Base-by-base conservation (phyloP, 1,284 basidiomycete species). In the Singerocomus inundabilis region DNA sequence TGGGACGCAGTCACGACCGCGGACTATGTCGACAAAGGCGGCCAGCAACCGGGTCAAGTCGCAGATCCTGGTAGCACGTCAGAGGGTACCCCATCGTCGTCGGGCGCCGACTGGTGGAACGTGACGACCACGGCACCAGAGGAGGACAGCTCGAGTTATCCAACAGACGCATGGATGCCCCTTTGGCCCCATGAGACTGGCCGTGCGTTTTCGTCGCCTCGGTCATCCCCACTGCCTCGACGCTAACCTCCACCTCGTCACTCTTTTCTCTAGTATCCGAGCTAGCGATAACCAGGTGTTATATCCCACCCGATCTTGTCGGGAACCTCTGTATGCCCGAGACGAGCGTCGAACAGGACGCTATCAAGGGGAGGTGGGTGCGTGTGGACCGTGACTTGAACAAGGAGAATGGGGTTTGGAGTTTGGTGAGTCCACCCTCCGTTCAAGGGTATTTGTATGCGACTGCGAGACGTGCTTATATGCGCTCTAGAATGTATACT, bases 321-420 rank as follows among this genome's bases (percentile, higher is more conserved):
- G 70, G 71, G 4, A 76, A 80, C 16, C 57, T 86, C 11, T 96
- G 94, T 64, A 68, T 72, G 1, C 92, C 93, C 0, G 65, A 75
- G 4, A 79, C 86, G 0, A 90, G 83, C 0, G 74, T 77, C 9
- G 87, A 88, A 56, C 69, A 85, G 31, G 91, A 94, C 63, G 84
- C 85, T 5, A 77, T 83, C 46, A 85, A 85, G 57, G 93, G 93
- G 0, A 89, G 86, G 61, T 96, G 93, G 93, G 91, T 96, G 1
- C 81, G 85, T 18, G 85, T 95, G 8, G 80, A 82, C 18, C 76
- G 84, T 16, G 85, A 94, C 65, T 69, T 96, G 30, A 92, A 93
- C 63, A 63, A 72, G 37, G 79, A 88, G 59, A 72, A 78, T 5
- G 85, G 85, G 0, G 65, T 84, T 38, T 76, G 85, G 69, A 82